Evolutionary conservation across 106 monocot genomes (phyloP).

Genomic region (Amphibolis antarctica): DNA sequence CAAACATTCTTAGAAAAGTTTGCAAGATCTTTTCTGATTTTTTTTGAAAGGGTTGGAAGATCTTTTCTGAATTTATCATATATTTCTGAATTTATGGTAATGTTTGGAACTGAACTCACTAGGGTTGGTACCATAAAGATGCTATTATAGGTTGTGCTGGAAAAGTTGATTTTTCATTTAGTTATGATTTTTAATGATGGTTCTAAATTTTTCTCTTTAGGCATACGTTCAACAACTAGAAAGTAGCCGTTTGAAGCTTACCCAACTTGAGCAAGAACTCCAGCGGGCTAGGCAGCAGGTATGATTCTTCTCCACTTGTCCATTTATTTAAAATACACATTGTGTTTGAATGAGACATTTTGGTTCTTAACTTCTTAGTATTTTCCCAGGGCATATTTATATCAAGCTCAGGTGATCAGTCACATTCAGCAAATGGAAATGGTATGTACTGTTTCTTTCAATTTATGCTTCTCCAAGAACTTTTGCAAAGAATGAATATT

Average conservation of each 20-base stretch:
- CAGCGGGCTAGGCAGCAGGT: slow-evolving; percentile 91
- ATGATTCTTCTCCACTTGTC: slow-evolving; percentile 2
- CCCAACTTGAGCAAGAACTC: slow-evolving; percentile 78
- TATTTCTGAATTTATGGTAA: too few species aligned
- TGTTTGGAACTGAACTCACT: not conserved
- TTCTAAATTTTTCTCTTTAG: slow-evolving; percentile 16
- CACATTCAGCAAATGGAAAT: slow-evolving; percentile 67
- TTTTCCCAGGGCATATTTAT: slow-evolving; percentile 68
- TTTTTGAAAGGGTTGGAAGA: too few species aligned
- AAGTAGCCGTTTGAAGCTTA: slow-evolving; percentile 81
- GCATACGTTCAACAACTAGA: slow-evolving; percentile 88
- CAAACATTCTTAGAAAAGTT: too few species aligned
- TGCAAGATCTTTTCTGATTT: too few species aligned
- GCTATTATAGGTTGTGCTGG: not conserved
- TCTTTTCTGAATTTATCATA: too few species aligned
- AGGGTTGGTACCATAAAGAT: not conserved
- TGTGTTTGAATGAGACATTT: not conserved
- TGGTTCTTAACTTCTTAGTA: not conserved
- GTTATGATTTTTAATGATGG: not conserved
- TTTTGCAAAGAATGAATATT: not conserved
- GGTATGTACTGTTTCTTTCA: slow-evolving; percentile 28
- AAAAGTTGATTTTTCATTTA: not conserved
- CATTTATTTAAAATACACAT: not conserved
- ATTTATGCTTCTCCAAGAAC: not conserved
- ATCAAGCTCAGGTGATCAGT: slow-evolving; percentile 69